Conservation (phyloP, 2,329 filamentous ascomycete species). For the Atkinsonella texensis region DNA sequence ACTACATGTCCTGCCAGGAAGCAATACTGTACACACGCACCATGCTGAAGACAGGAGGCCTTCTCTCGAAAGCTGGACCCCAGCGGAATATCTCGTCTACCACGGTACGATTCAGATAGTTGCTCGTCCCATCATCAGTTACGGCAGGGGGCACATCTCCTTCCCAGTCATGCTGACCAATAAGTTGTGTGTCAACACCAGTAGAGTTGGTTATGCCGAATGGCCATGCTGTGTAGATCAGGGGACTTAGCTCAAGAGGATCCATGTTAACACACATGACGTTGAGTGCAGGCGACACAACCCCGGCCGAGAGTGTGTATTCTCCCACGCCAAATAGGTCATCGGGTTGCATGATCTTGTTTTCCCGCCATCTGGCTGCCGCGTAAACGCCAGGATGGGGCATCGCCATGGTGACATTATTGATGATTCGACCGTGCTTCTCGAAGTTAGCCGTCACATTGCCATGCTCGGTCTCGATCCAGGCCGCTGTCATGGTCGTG, state of each 20-base stretch:
- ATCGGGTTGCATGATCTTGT: slow-evolving; percentile 58
- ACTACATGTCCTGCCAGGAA: neutral
- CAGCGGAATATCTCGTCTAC: slow-evolving; percentile 63
- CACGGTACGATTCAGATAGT: slow-evolving; percentile 42
- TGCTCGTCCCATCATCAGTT: slow-evolving; percentile 11
- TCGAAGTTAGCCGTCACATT: slow-evolving; percentile 40
- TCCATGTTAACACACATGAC: slow-evolving; percentile 61
- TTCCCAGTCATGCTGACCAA: slow-evolving; percentile 21
- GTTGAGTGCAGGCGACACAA: slow-evolving; percentile 59
- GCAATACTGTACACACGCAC: slow-evolving; percentile 15
- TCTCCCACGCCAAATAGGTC: slow-evolving; percentile 54
- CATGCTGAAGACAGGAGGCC: slow-evolving; percentile 39
- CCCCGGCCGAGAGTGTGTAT: slow-evolving; percentile 55
- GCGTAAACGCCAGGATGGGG: slow-evolving; percentile 58
- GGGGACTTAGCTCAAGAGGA: slow-evolving; percentile 43
- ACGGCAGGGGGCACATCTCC: slow-evolving; percentile 22
- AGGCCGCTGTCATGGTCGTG: slow-evolving; percentile 55
- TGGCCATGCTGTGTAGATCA: slow-evolving; percentile 54
- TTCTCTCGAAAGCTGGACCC: slow-evolving; percentile 38
- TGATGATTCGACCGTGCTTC: slow-evolving; percentile 45
- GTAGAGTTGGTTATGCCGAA: slow-evolving; percentile 22
- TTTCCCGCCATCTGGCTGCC: slow-evolving; percentile 48
- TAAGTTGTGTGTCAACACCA: slow-evolving; percentile 21
- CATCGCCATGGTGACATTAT: slow-evolving; percentile 68
- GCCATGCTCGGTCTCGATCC: slow-evolving; percentile 47